Conservation (phyloP, 2,329 filamentous ascomycete species). For the Lasiodiplodia sp. region DNA sequence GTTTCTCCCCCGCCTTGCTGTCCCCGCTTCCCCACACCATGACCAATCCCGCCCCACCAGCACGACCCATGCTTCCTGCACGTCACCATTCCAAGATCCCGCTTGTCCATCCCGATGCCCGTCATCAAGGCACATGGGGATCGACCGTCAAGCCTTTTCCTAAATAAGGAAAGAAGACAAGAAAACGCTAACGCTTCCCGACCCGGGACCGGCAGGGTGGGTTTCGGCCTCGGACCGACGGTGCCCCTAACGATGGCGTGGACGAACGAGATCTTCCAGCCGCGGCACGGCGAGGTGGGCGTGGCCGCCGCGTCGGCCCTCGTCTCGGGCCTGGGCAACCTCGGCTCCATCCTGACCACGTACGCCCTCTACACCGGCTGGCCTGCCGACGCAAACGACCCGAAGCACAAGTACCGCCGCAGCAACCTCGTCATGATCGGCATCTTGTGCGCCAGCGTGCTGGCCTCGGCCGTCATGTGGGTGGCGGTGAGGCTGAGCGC, state of each 20-base stretch:
- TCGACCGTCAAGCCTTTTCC: background rate
- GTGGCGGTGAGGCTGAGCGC: slow-evolving; percentile 60
- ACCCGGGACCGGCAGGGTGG: slow-evolving; percentile 63
- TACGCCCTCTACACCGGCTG: slow-evolving; percentile 90
- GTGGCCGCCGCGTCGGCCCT: slow-evolving; percentile 86
- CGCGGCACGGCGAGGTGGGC: slow-evolving; percentile 86
- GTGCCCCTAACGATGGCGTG: slow-evolving; percentile 95
- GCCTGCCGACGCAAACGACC: slow-evolving; percentile 74
- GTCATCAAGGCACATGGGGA: background rate
- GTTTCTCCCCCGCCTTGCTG: background rate
- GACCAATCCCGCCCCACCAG: background rate
- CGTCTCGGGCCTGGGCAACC: slow-evolving; percentile 85
- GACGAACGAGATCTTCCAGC: slow-evolving; percentile 90
- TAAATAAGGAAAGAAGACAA: background rate
- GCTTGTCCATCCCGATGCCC: background rate
- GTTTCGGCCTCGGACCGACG: slow-evolving; percentile 88
- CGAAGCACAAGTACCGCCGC: slow-evolving; percentile 73
- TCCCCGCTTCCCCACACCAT: background rate
- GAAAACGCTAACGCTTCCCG: background rate
- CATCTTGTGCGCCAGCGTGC: slow-evolving; percentile 79
- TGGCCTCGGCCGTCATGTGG: slow-evolving; percentile 74
- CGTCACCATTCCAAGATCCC: background rate
- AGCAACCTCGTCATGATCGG: slow-evolving; percentile 90
- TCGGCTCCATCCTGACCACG: slow-evolving; percentile 85
- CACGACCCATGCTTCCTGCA: background rate